Evolutionary conservation across 2,329 filamentous ascomycete genomes (phyloP).

Genomic region (Xylogone sp.): DNA sequence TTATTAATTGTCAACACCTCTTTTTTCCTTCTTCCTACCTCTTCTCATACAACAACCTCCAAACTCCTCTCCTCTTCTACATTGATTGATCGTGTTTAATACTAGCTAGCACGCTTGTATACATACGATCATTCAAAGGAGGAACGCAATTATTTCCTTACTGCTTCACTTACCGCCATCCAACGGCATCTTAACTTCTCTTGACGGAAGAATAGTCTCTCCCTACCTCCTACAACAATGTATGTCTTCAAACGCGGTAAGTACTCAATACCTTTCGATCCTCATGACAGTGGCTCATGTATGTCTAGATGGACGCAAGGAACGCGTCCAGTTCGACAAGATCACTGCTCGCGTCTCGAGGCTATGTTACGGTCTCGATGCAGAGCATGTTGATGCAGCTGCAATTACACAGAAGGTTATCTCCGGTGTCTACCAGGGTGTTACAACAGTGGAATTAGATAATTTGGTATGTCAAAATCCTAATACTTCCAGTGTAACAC

Average conservation of each 20-base stretch:
- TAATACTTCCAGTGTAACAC: constrained; percentile 11
- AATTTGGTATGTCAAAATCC: constrained; percentile 71
- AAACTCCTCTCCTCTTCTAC: background rate
- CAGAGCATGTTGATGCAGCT: constrained; percentile 93
- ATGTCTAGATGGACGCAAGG: constrained; percentile 87
- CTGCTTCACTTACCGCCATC: background rate
- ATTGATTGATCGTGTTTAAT: background rate
- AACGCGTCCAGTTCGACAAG: constrained; percentile 99
- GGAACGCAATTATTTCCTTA: background rate
- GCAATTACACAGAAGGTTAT: constrained; percentile 99
- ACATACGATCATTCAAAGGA: background rate
- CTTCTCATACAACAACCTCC: background rate
- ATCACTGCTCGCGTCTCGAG: constrained; percentile 98
- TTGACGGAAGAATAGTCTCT: background rate
- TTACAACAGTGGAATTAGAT: constrained; percentile 93
- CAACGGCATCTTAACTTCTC: constrained; percentile 6
- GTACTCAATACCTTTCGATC: constrained; percentile 9
- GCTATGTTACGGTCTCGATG: constrained; percentile 94
- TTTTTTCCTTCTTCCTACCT: constrained; percentile 1
- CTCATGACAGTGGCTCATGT: constrained; percentile 9
- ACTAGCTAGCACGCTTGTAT: background rate
- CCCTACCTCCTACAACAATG: constrained; percentile 16
- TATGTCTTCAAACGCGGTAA: constrained; percentile 33
- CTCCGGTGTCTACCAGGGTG: constrained; percentile 97
- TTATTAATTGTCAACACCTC: constrained; percentile 2